These are phyloP conservation scores for Wilhelminamyces savonicus DNA, from an alignment of 805 yeast genomes.

Conservation along the genomic window DNA sequence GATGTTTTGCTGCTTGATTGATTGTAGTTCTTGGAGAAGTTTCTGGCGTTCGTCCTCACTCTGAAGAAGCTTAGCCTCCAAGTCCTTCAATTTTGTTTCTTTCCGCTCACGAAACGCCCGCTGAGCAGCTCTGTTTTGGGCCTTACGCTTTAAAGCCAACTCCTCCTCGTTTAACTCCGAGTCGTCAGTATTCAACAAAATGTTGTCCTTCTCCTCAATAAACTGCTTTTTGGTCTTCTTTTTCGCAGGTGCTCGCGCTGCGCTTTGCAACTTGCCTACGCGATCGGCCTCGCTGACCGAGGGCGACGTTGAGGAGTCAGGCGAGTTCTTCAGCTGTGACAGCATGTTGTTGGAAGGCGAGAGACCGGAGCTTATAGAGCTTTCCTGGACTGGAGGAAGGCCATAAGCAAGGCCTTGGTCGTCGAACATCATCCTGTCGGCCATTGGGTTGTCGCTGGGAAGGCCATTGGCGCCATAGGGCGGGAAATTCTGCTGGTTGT, in stretches of 20 bases:
- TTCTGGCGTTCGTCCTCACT: slow-evolving; percentile 51
- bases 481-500: too few species aligned
- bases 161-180: slow-evolving; percentile 34
- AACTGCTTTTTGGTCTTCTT: slow-evolving; percentile 18
- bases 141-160: slow-evolving; percentile 53
- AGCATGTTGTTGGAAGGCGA: slow-evolving; percentile 2
- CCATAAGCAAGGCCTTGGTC: neutral
- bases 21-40: slow-evolving; percentile 44
- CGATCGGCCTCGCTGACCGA: slow-evolving; percentile 3
- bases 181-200: slow-evolving; percentile 31
- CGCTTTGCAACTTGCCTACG: slow-evolving; percentile 1
- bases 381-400: neutral
- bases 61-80: slow-evolving; percentile 50
- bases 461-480: neutral
- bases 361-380: slow-evolving; percentile 1
- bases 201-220: slow-evolving; percentile 31
- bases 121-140: slow-evolving; percentile 84
- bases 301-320: neutral
- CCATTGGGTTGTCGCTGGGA: neutral
- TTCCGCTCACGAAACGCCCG: slow-evolving; percentile 80
- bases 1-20: slow-evolving; percentile 46
- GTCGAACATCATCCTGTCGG: neutral
- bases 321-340: slow-evolving; percentile 2
- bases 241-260: neutral
- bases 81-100: slow-evolving; percentile 63